Percentiles rank a stretch among this genome's conserved stretches.
phyloP scores from a whole-genome alignment of 352 stramenopile species.

The Pythium biforme region DNA sequence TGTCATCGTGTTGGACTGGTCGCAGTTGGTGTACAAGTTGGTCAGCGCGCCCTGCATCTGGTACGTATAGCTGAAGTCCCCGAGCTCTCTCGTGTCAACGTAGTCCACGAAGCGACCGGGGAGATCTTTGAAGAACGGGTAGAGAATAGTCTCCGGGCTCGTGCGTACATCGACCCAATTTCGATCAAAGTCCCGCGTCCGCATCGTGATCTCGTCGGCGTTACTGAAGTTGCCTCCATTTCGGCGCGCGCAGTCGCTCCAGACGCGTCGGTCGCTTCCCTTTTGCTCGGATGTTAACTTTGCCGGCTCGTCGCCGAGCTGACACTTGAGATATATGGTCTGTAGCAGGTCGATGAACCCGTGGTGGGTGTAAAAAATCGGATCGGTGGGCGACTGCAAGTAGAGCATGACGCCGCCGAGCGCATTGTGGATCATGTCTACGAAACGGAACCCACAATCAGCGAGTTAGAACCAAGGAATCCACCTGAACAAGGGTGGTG shows the following conservation, averaged over 20 bases:
- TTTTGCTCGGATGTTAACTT: constrained; percentile 29
- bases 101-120: constrained; percentile 40
- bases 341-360: constrained; percentile 24
- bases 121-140: constrained; percentile 66
- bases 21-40: constrained; percentile 54
- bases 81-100: constrained; percentile 49
- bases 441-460: background rate
- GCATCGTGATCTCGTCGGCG: constrained; percentile 16
- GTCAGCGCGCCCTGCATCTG: constrained; percentile 37
- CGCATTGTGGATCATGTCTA: constrained; percentile 25
- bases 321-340: constrained; percentile 30
- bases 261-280: constrained; percentile 35
- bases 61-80: constrained; percentile 64
- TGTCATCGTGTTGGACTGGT: constrained; percentile 30
- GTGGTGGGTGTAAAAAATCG: constrained; percentile 31
- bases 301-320: constrained; percentile 19
- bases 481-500: too few species aligned
- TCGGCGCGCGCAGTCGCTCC: constrained; percentile 28
- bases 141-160: constrained; percentile 40
- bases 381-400: constrained; percentile 25
- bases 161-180: constrained; percentile 37
- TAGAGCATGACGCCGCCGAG: constrained; percentile 20
- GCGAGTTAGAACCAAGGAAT: too few species aligned
- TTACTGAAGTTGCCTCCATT: constrained; percentile 6
- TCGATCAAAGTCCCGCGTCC: constrained; percentile 1